A percentile compares a stretch with the other conserved stretches of the same genome.
These are phyloP conservation scores for Neonectria ditissima DNA, from an alignment of 2,329 filamentous ascomycete species.

Conservation along the genomic window DNA sequence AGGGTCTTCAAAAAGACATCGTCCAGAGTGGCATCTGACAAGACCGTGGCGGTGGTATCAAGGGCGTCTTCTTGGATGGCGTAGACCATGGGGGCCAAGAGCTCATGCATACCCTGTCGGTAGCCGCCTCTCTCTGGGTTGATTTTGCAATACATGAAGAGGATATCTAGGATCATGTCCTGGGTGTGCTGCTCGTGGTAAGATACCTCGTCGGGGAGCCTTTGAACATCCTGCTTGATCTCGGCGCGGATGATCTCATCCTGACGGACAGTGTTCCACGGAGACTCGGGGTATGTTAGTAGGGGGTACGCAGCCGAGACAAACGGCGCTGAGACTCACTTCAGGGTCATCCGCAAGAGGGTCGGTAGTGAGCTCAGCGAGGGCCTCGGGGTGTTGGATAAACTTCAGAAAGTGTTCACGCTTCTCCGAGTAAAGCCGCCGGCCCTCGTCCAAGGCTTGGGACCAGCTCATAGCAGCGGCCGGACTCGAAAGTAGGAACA, in stretches of 20 bases:
- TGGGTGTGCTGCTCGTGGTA: conserved; percentile 87
- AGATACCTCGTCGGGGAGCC: conserved; percentile 91
- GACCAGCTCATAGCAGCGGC: conserved; percentile 76
- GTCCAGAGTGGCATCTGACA: conserved; percentile 55
- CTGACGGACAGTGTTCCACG: conserved; percentile 87
- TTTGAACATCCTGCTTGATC: conserved; percentile 93
- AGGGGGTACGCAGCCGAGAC: neutral
- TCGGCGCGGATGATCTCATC: conserved; percentile 88
- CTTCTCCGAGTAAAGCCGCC: conserved; percentile 79
- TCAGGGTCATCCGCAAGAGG: conserved; percentile 84
- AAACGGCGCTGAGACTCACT: conserved; percentile 50
- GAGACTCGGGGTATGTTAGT: conserved; percentile 70
- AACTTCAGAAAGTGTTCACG: conserved; percentile 82
- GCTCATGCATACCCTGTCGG: conserved; percentile 98
- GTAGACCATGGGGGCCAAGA: conserved; percentile 89
- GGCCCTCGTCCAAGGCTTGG: conserved; percentile 72
- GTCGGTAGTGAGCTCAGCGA: conserved; percentile 77
- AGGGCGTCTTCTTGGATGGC: conserved; percentile 86
- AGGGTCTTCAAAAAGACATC: conserved; percentile 73
- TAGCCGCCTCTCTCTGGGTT: conserved; percentile 89
- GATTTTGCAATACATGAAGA: conserved; percentile 95
- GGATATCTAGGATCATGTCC: conserved; percentile 83
- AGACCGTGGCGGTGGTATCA: conserved; percentile 57
- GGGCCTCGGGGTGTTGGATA: conserved; percentile 85
- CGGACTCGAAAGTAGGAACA: conserved; percentile 82